Evolutionary conservation across 192 early-diverging fungal species (phyloP).

Genomic region (Backusella australiensis): DNA sequence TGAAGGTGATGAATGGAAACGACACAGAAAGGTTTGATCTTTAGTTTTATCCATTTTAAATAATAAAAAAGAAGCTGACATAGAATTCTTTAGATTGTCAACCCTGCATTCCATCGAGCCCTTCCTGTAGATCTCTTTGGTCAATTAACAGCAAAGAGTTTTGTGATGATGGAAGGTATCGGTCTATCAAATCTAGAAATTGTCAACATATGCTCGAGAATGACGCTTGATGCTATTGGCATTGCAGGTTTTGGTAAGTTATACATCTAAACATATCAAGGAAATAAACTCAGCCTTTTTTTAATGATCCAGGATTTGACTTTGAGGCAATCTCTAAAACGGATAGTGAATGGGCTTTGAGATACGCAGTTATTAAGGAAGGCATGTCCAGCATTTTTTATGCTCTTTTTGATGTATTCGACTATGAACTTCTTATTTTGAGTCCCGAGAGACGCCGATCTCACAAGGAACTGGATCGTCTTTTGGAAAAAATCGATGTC

Average conservation of each 20-base stretch:
- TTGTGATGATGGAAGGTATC: conserved; percentile 7
- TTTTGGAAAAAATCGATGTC: conserved; percentile 10
- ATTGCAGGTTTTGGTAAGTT: conserved; percentile 41
- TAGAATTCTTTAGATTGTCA: conserved; percentile 2
- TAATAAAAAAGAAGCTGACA: background rate
- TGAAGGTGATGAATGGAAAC: conserved; percentile 19
- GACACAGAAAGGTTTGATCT: conserved; percentile 20
- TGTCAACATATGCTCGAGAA: conserved; percentile 5
- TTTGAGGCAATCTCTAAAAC: conserved; percentile 48
- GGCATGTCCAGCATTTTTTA: conserved; percentile 45
- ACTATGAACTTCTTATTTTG: conserved; percentile 17
- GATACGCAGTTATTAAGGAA: conserved; percentile 45
- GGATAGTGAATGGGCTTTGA: conserved; percentile 36
- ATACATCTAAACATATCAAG: too few relatives aligned
- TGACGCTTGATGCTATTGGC: conserved; percentile 58
- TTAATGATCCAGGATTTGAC: conserved; percentile 35
- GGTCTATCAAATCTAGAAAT: background rate
- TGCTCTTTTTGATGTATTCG: conserved; percentile 52
- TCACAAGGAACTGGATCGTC: conserved; percentile 7
- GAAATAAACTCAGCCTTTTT: background rate
- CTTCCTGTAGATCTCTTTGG: conserved; percentile 15
- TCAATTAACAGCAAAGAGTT: background rate
- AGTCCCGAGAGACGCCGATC: background rate
- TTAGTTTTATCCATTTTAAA: background rate
- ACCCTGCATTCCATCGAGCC: conserved; percentile 15